Evolutionary conservation across 345 rosid genomes (phyloP).

Genomic region (Gossypium australe): DNA sequence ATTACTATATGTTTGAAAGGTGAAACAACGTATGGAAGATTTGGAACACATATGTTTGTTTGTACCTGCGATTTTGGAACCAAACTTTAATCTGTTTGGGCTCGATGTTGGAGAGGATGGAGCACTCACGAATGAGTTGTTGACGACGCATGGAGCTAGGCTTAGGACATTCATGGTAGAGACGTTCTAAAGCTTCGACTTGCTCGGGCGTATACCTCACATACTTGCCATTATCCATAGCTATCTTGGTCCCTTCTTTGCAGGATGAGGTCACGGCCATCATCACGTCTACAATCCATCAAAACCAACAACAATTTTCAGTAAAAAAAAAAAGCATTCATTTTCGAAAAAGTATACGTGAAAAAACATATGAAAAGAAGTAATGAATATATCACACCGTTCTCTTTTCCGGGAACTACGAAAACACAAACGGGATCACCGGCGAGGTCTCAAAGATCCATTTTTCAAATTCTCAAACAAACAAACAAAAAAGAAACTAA

Average conservation of each 20-base stretch:
- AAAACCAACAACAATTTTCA: background rate
- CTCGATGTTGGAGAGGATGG: conserved; percentile 73
- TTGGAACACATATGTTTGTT: background rate
- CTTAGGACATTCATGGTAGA: conserved; percentile 69
- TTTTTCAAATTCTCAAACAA: background rate
- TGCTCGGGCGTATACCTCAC: conserved; percentile 80
- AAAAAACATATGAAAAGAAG: background rate
- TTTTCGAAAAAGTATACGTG: background rate
- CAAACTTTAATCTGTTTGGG: conserved; percentile 88
- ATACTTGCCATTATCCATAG: conserved; percentile 68
- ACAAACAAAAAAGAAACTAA: background rate
- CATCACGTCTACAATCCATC: conserved; percentile 23
- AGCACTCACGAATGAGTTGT: conserved; percentile 69
- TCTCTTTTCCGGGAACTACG: background rate
- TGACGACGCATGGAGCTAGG: conserved; percentile 81
- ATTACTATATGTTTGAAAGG: background rate
- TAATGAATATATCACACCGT: background rate
- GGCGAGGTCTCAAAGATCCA: conserved; percentile 4
- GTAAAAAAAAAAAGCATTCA: background rate
- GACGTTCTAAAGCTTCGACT: conserved; percentile 70
- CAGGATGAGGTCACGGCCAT: conserved; percentile 59
- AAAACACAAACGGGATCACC: conserved; percentile 11
- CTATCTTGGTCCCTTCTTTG: conserved; percentile 48
- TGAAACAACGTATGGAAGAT: background rate
- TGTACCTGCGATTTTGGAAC: conserved; percentile 73